Percentiles rank a stretch among this genome's conserved stretches.
Evolutionary conservation across 371 early-diverging fungal species (phyloP).

Genomic region (Saksenaea oblongispora): DNA sequence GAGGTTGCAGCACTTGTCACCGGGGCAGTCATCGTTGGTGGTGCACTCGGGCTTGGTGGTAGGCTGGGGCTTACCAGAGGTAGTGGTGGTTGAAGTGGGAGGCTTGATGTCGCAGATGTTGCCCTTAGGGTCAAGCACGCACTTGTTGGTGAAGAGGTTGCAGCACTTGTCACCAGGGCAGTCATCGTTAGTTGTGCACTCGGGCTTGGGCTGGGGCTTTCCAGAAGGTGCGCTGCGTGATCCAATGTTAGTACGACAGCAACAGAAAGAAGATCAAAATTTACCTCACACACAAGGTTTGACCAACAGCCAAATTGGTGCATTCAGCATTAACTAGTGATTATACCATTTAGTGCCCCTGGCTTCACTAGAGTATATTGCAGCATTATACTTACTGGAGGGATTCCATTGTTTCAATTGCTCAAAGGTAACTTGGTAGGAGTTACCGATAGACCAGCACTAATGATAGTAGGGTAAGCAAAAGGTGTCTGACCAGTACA

Average conservation of each 20-base stretch:
- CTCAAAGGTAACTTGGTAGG: constrained; percentile 16
- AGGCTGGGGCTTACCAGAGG: not conserved
- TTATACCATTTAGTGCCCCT: not conserved
- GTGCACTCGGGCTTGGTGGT: not conserved
- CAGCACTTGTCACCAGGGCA: constrained; percentile 14
- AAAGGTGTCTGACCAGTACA: constrained; percentile 4
- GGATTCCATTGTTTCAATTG: constrained; percentile 29
- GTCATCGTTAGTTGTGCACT: constrained; percentile 12
- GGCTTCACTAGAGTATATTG: not conserved
- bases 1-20: constrained; percentile 12
- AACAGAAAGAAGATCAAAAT: not conserved
- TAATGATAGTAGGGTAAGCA: not conserved
- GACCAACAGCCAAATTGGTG: constrained; percentile 10
- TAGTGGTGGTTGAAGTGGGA: not conserved
- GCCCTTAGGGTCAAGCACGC: not conserved
- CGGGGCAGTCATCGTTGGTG: constrained; percentile 5
- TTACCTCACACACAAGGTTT: constrained; percentile 10
- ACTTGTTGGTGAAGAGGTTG: constrained; percentile 11
- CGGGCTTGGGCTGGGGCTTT: constrained; percentile 7
- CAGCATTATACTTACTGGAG: constrained; percentile 18
- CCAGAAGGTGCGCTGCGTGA: not conserved
- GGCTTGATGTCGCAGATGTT: not conserved
- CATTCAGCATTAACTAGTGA: constrained; percentile 6
- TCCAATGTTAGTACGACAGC: not conserved
- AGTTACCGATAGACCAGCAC: constrained; percentile 26